A percentile compares a stretch with the other conserved stretches of the same genome.
phyloP scores from a whole-genome alignment of 306 rosid genomes.

The Trifolium fragiferum region DNA sequence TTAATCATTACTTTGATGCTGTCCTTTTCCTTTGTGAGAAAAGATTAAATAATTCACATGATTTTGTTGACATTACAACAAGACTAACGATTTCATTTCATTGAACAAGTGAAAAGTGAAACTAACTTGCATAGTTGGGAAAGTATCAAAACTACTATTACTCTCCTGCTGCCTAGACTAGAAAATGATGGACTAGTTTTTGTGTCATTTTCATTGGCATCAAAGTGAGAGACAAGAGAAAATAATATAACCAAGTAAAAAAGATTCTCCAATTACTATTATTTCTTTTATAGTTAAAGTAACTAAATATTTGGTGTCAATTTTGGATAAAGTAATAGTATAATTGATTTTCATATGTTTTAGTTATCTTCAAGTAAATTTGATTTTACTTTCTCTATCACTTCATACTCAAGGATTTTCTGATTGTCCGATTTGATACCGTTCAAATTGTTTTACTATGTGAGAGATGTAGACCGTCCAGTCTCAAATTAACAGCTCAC shows the following conservation, averaged over 20 bases:
- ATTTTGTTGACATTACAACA: constrained; percentile 24
- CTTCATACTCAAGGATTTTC: no score
- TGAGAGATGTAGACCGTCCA: no score
- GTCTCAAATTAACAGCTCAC: no score
- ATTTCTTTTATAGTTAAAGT: constrained; percentile 26
- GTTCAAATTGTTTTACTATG: no score
- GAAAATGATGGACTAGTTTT: constrained; percentile 46
- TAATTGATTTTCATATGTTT: no score
- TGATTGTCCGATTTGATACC: no score
- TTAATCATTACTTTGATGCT: constrained; percentile 22
- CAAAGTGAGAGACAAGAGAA: constrained; percentile 28
- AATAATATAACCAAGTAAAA: constrained; percentile 27
- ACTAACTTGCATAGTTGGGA: constrained; percentile 16
- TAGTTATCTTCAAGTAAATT: no score
- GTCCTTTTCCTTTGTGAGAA: constrained; percentile 29
- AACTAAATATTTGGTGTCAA: constrained; percentile 7
- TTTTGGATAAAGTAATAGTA: no score
- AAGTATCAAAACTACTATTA: constrained; percentile 37
- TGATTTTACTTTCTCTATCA: no score
- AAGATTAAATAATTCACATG: constrained; percentile 12
- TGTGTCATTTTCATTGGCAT: constrained; percentile 38
- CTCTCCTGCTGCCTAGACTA: constrained; percentile 36
- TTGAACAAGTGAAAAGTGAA: constrained; percentile 33
- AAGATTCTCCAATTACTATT: constrained; percentile 25
- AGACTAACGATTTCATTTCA: constrained; percentile 34